Conservation (phyloP, 176 grass and related monocot species). For the Rhynchospora tenuis region DNA sequence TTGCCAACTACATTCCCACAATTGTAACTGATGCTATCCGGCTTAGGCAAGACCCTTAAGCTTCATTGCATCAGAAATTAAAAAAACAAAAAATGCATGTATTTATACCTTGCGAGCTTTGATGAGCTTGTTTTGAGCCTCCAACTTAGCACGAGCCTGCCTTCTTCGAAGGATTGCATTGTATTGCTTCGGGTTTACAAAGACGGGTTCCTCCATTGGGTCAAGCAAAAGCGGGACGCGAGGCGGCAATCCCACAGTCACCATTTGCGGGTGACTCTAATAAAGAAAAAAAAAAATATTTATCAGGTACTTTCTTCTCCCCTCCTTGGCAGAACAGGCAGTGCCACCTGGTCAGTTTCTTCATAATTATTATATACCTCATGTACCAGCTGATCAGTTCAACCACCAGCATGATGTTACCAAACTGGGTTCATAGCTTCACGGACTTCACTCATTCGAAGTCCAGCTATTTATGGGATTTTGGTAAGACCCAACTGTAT, state of each 20-base stretch:
- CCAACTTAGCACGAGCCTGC: constrained; percentile 75
- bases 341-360: not conserved
- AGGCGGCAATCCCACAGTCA: constrained; percentile 16
- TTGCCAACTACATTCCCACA: not conserved
- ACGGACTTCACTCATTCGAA: not conserved
- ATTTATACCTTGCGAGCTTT: constrained; percentile 78
- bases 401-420: not conserved
- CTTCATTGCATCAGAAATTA: not conserved
- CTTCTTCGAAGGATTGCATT: constrained; percentile 88
- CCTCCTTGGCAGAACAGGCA: not conserved
- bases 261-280: constrained; percentile 55
- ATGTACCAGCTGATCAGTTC: not conserved
- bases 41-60: not conserved
- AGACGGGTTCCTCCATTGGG: constrained; percentile 77
- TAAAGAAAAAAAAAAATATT: constrained; percentile 4
- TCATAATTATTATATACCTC: not conserved
- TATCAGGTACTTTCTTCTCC: not conserved
- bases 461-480: not conserved
- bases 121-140: constrained; percentile 89
- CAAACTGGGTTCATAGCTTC: not conserved
- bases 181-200: constrained; percentile 98
- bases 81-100: not conserved
- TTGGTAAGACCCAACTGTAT: not conserved
- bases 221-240: constrained; percentile 54
- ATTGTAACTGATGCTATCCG: not conserved